Evolutionary conservation across 108 stramenopile genomes (phyloP).

Genomic region (Bacterosira constricta): DNA sequence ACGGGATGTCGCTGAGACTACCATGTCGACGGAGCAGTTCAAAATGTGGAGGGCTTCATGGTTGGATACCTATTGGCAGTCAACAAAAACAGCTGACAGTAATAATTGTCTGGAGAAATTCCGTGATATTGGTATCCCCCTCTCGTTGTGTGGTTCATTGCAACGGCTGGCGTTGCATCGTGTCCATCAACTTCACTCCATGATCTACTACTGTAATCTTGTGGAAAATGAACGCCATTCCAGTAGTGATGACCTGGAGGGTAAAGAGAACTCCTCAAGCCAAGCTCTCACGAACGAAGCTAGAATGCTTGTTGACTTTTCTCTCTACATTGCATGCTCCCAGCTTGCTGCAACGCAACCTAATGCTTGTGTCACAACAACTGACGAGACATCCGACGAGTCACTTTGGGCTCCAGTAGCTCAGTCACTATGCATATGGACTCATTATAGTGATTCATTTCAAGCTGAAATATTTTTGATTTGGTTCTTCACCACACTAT

Average conservation of each 20-base stretch:
- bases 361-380: background rate
- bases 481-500: constrained; percentile 39
- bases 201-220: constrained; percentile 48
- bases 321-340: constrained; percentile 33
- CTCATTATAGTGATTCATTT: constrained; percentile 29
- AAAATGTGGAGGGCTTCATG: constrained; percentile 24
- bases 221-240: constrained; percentile 23
- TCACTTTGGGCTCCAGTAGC: constrained; percentile 36
- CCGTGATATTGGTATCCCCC: background rate
- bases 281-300: constrained; percentile 28
- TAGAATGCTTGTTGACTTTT: constrained; percentile 43
- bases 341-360: background rate
- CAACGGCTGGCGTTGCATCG: constrained; percentile 44
- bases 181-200: constrained; percentile 51
- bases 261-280: background rate
- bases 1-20: constrained; percentile 9
- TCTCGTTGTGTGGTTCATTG: constrained; percentile 26
- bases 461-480: constrained; percentile 39
- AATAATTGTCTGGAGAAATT: background rate
- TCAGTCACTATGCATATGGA: constrained; percentile 43
- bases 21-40: constrained; percentile 27
- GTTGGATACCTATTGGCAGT: constrained; percentile 16
- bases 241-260: background rate
- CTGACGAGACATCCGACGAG: background rate
- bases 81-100: background rate